phyloP scores from a whole-genome alignment of 768 basidiomycete genomes.

The Pulveroboletus sp. region DNA sequence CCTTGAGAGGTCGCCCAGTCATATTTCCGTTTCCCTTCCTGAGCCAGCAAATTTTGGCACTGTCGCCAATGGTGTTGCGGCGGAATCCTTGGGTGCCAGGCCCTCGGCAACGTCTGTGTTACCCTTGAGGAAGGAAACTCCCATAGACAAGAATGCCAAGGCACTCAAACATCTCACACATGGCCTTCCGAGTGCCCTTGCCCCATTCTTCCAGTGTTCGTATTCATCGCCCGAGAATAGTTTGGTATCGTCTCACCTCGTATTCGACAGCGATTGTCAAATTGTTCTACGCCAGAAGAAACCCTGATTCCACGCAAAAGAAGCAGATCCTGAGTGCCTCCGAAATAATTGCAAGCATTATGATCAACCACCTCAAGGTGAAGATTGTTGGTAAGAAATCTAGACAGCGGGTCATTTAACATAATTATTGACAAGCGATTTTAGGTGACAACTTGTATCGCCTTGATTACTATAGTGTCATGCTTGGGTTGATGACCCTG shows the following conservation, averaged over 20 bases:
- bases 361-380: slow-evolving; percentile 63
- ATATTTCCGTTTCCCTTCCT: slow-evolving; percentile 38
- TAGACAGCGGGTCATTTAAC: slow-evolving; percentile 7
- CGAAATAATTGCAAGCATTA: slow-evolving; percentile 60
- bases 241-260: slow-evolving; percentile 9
- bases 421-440: slow-evolving; percentile 6
- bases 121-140: slow-evolving; percentile 38
- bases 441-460: slow-evolving; percentile 39
- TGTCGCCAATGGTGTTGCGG: slow-evolving; percentile 27
- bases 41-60: slow-evolving; percentile 31
- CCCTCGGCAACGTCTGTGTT: slow-evolving; percentile 22
- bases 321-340: slow-evolving; percentile 74
- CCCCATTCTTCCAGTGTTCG: slow-evolving; percentile 85
- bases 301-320: slow-evolving; percentile 67
- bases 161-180: slow-evolving; percentile 77
- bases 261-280: slow-evolving; percentile 67
- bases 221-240: slow-evolving; percentile 1
- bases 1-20: slow-evolving; percentile 44
- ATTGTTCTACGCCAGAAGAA: slow-evolving; percentile 78
- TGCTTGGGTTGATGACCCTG: slow-evolving; percentile 47
- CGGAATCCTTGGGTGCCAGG: slow-evolving; percentile 19
- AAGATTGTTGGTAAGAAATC: slow-evolving; percentile 46
- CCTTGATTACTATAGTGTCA: slow-evolving; percentile 49
- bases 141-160: slow-evolving; percentile 62
- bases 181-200: slow-evolving; percentile 67